Evolutionary conservation across 2,329 filamentous ascomycete species (phyloP).

Genomic region (Metarhizium album): DNA sequence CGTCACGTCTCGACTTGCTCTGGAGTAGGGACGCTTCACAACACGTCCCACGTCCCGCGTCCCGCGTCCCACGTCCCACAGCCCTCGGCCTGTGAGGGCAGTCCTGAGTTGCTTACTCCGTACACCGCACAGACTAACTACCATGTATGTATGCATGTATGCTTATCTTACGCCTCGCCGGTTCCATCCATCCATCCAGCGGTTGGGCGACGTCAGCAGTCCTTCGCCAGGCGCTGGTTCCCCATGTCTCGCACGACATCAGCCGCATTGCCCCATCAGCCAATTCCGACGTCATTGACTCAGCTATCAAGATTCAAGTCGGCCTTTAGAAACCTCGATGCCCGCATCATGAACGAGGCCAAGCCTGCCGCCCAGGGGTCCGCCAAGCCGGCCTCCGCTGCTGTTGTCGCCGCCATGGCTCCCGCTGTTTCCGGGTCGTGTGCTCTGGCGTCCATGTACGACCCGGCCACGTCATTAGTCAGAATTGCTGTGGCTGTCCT

Average conservation of each 20-base stretch:
- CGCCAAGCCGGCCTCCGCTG: slow-evolving; percentile 17
- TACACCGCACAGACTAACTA: too few relatives aligned
- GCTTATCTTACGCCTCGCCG: background rate
- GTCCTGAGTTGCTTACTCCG: background rate
- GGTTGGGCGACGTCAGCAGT: slow-evolving; percentile 31
- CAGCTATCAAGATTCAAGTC: slow-evolving; percentile 48
- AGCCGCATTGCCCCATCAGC: slow-evolving; percentile 16
- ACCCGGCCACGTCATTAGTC: slow-evolving; percentile 39
- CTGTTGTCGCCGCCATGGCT: slow-evolving; percentile 21
- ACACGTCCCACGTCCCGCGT: too few relatives aligned
- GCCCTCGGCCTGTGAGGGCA: background rate
- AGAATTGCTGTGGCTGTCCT: slow-evolving; percentile 56
- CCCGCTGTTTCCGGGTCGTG: slow-evolving; percentile 44
- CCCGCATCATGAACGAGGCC: slow-evolving; percentile 37
- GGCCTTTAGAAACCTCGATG: slow-evolving; percentile 45
- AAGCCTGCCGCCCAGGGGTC: slow-evolving; percentile 17
- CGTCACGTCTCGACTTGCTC: too few relatives aligned
- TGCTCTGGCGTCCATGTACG: slow-evolving; percentile 52
- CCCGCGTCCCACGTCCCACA: background rate
- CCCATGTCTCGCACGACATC: slow-evolving; percentile 28
- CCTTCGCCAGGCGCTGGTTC: slow-evolving; percentile 30
- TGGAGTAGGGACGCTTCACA: too few relatives aligned
- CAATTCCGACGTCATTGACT: slow-evolving; percentile 37
- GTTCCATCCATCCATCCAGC: slow-evolving; percentile 13
- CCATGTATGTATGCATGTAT: too few relatives aligned